Base-by-base conservation (phyloP, 2,329 filamentous ascomycete species). In the Colletotrichum euphorbiae region DNA sequence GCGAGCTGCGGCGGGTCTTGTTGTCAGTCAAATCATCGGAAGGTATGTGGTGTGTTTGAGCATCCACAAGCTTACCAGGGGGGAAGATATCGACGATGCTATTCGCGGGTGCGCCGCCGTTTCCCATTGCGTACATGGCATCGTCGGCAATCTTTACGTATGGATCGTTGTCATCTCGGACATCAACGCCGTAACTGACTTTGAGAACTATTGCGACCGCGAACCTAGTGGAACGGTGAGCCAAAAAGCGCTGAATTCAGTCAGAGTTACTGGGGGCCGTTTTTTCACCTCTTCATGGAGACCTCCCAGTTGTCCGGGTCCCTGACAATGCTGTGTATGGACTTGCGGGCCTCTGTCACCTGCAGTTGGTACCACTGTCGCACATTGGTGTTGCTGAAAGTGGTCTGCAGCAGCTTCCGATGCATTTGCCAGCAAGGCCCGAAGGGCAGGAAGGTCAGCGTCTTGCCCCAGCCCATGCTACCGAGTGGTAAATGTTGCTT, bases 81-180 rank as follows among this genome's bases (percentile, higher is more conserved):
- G 84, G 84, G 59, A 86, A 84, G 69, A 83, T 79, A 71, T 86
- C 84, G 13, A 85, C 81, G 2, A 83, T 74, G 2, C 80, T 82
- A 50, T 75, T 75, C 17, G 75, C 76, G 13, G 76, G 75, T 36
- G 75, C 72, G 19, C 73, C 74, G 15, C 74, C 74, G 24, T 75
- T 80, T 70, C 67, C 77, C 75, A 73, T 75, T 17, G 64, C 70
- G 17, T 71, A 60, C 46, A 73, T 74, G 51, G 71, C 73, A 54
- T 72, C 72, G 17, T 70, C 59, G 21, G 71, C 69, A 63, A 73
- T 74, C 45, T 69, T 67, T 51, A 73, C 73, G 31, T 75, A 76
- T 4, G 75, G 74, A 51, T 78, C 75, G 19, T 75, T 63, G 15
- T 77, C 72, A 9, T 72, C 58, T 17, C 69, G 68, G 8, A 78